phyloP scores from a whole-genome alignment of 768 basidiomycete genomes.

The Lyophyllum shimeji region DNA sequence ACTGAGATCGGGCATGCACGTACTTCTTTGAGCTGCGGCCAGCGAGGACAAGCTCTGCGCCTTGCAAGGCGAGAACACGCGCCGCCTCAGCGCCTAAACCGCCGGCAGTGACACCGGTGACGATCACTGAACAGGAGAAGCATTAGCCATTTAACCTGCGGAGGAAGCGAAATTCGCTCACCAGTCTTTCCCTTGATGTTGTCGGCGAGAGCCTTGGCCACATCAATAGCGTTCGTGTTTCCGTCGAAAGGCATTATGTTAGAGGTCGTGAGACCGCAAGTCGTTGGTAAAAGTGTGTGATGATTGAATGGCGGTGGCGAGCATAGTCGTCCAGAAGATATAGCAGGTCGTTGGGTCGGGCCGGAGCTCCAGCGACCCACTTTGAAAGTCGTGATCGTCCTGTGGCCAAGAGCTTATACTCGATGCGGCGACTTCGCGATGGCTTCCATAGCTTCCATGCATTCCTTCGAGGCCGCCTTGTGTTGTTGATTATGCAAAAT shows the following conservation, averaged over 20 bases:
- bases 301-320: not conserved
- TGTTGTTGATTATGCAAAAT: too few species aligned
- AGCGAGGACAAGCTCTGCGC: conserved; percentile 9
- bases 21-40: conserved; percentile 7
- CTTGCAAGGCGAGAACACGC: conserved; percentile 9
- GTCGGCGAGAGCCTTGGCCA: conserved; percentile 4
- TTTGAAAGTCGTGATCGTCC: not conserved
- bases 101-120: conserved; percentile 8
- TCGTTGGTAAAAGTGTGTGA: not conserved
- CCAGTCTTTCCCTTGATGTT: conserved; percentile 12
- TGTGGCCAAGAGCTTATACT: not conserved
- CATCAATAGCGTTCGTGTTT: conserved; percentile 1
- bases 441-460: too few species aligned
- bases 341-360: not conserved
- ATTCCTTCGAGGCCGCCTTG: too few species aligned
- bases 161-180: not conserved
- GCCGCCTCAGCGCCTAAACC: conserved; percentile 11
- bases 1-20: not conserved
- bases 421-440: not conserved
- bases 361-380: not conserved
- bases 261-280: not conserved
- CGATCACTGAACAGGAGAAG: not conserved
- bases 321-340: not conserved
- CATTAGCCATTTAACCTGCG: not conserved
- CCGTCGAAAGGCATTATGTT: not conserved